phyloP scores from a whole-genome alignment of 192 early-diverging fungal genomes.

The Coemansia sp. region DNA sequence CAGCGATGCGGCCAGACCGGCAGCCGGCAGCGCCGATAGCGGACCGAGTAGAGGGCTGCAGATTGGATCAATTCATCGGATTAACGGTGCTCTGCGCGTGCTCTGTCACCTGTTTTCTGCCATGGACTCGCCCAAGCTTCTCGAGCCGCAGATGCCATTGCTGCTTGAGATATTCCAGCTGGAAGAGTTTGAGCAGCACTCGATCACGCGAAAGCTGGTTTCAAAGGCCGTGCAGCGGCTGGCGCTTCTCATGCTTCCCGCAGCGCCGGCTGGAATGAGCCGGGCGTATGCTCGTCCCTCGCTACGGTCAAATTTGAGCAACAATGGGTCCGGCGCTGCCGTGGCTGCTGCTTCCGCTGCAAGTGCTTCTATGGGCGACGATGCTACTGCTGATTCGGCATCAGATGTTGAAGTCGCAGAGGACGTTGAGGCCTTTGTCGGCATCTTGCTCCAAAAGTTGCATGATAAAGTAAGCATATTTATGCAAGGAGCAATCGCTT shows the following conservation, averaged over 20 bases:
- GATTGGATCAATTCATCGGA: constrained; percentile 23
- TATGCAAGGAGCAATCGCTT: neutral
- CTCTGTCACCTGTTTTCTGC: constrained; percentile 42
- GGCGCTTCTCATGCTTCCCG: constrained; percentile 75
- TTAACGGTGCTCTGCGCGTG: constrained; percentile 47
- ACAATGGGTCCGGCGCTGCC: too few species aligned
- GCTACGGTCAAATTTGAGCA: constrained; percentile 16
- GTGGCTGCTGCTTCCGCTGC: neutral
- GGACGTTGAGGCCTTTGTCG: constrained; percentile 78
- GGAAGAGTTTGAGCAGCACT: constrained; percentile 60
- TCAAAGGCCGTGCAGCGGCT: constrained; percentile 83
- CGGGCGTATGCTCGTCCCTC: constrained; percentile 55
- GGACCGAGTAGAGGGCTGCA: constrained; percentile 1
- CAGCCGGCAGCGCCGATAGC: constrained; percentile 3
- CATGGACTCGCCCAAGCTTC: constrained; percentile 23
- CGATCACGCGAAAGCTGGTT: constrained; percentile 74
- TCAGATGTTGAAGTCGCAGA: constrained; percentile 77
- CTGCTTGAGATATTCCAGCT: constrained; percentile 43
- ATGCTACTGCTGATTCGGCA: constrained; percentile 43
- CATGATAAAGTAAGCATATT: constrained; percentile 64
- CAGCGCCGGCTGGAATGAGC: constrained; percentile 61
- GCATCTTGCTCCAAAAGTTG: constrained; percentile 77
- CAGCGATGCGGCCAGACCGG: constrained; percentile 10
- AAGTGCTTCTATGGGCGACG: constrained; percentile 2
- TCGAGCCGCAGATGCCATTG: constrained; percentile 14